These are phyloP conservation scores for Dipodascopsis tothii DNA, from an alignment of 805 yeast species.

Conservation along the genomic window DNA sequence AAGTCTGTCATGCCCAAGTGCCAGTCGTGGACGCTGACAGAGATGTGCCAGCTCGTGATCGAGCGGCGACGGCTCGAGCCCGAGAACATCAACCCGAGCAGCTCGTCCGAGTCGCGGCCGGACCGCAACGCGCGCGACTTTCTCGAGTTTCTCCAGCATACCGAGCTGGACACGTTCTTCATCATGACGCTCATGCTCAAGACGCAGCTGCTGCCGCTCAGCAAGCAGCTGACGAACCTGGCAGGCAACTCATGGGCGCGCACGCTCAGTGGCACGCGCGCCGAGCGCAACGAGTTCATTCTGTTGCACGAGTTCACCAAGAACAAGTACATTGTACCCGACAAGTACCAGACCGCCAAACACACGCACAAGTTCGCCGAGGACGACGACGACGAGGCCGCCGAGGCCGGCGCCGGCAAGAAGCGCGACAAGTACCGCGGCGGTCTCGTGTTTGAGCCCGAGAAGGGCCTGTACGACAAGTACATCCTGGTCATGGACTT, in stretches of 20 bases:
- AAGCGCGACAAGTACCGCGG: slow-evolving; percentile 77
- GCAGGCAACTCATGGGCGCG: slow-evolving; percentile 98
- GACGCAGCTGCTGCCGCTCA: slow-evolving; percentile 76
- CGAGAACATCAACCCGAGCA: slow-evolving; percentile 55
- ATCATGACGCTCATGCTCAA: slow-evolving; percentile 73
- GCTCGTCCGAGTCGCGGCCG: slow-evolving; percentile 33
- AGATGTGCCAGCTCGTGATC: slow-evolving; percentile 80
- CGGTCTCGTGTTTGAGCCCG: slow-evolving; percentile 95
- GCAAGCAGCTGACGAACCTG: slow-evolving; percentile 82
- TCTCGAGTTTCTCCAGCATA: slow-evolving; percentile 63
- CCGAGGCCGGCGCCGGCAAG: slow-evolving; percentile 36
- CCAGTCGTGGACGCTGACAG: slow-evolving; percentile 87
- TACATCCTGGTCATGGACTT: slow-evolving; percentile 93
- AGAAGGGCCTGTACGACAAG: slow-evolving; percentile 84
- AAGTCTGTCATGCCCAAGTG: slow-evolving; percentile 85
- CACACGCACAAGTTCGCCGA: slow-evolving; percentile 9
- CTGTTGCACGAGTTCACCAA: slow-evolving; percentile 82
- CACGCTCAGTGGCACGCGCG: slow-evolving; percentile 88
- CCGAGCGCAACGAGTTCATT: slow-evolving; percentile 91
- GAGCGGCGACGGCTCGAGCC: slow-evolving; percentile 61
- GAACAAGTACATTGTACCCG: slow-evolving; percentile 79
- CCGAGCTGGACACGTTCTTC: slow-evolving; percentile 55
- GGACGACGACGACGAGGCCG: slow-evolving; percentile 33
- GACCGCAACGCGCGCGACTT: slow-evolving; percentile 38
- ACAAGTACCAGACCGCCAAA: slow-evolving; percentile 48